Evolutionary conservation across 306 rosid species (phyloP), one percentile per base, ranked within the genome.

Genomic region (Quercus engelmannii): DNA sequence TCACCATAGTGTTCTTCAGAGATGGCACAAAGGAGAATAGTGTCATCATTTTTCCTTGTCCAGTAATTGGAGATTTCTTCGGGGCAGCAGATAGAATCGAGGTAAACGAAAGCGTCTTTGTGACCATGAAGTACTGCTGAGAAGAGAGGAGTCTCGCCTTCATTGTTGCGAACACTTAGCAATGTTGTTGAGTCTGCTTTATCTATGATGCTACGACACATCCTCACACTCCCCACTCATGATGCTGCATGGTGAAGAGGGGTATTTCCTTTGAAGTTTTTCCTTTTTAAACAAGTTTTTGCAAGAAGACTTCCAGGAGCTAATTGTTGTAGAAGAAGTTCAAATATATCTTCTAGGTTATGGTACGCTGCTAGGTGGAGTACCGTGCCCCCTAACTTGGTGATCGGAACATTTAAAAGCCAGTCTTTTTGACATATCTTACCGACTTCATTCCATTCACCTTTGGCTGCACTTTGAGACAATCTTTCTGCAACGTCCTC

Each of bases 221-320:
- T 82, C 1, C n/a, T 54, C 11, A 10, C 61, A 19, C 38, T 85
- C 7, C 92, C 90, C 12, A 81, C 74, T 11, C n/a, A n/a, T n/a
- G 76, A 25, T 1, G 93, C 93, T 0, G 91, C 93, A 0, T 74
- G 5, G 57, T 91, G 97, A 35, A 91, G 79, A 76, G 97, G 89
- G 1, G 93, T 91, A 23, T 75, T 59, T 3, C 90, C 86, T 13
- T 28, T 28, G 0, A 62, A 71, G 1, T 91, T 83, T 56, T 6
- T 6, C 3, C 28, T 0, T 17, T 1, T 0, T 0, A 85, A 77
- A n/a, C 0, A 38, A 38, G 46, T 0, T 38, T 38, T 0, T 38
- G 46, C 3, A 1, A 7, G 46, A 38, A 8, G 46, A 38, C 46
- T 38, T 38, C 11, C 11, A 3, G 64, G 0, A 2, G 19, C 7